A percentile compares a stretch with the other conserved stretches of the same genome.
These are phyloP conservation scores for Tuber microsphaerosporum DNA, from an alignment of 495 filamentous ascomycete genomes.

Conservation along the genomic window DNA sequence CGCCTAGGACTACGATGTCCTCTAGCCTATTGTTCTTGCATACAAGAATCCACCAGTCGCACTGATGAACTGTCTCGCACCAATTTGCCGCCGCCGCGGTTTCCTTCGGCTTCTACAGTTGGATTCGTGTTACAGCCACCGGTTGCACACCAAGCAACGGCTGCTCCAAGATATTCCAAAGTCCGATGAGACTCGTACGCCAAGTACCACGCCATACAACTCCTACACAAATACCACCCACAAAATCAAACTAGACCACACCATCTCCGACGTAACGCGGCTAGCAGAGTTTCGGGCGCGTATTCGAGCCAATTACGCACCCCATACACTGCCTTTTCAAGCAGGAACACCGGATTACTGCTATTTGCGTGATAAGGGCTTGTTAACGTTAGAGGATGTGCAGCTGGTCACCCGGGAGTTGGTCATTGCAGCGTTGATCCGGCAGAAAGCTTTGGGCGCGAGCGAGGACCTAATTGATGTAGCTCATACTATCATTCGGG, in stretches of 20 bases:
- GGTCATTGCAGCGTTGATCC: neutral
- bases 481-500: neutral
- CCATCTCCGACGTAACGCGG: neutral
- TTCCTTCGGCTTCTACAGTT: neutral
- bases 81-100: neutral
- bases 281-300: neutral
- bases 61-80: neutral
- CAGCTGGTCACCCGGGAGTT: neutral
- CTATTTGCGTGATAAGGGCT: constrained; percentile 18
- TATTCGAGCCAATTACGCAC: neutral
- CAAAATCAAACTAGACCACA: neutral
- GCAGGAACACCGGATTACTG: neutral
- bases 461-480: neutral
- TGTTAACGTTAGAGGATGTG: constrained; percentile 1
- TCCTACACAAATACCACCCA: neutral
- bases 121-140: neutral
- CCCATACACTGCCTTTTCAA: neutral
- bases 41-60: neutral
- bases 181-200: neutral
- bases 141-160: neutral
- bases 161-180: neutral
- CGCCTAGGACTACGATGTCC: neutral
- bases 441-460: neutral
- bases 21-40: neutral
- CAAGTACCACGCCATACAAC: neutral